Evolutionary conservation across 2,329 filamentous ascomycete genomes (phyloP), one percentile per base, ranked within the genome.

Genomic region (Ilyonectria mors-panacis): DNA sequence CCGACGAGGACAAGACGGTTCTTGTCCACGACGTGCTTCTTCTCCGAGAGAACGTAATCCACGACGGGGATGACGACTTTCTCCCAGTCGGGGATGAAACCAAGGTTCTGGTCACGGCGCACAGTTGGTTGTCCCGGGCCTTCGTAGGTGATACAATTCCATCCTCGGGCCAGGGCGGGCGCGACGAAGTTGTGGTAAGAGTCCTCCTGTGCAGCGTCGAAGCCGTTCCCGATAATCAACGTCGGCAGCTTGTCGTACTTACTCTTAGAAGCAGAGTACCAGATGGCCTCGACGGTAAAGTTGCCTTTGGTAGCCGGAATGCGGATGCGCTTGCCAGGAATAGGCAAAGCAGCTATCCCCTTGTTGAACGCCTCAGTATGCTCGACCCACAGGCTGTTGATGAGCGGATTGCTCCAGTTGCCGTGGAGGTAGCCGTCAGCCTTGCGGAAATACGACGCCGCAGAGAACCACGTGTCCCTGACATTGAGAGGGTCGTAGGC

Each of bases 371-470:
- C 78, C 2, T 65, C 65, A 0, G 72, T 71, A 58, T 82, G 80
- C 50, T 78, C 70, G 4, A 73, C 68, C 82, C 83, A 85, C 0
- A 82, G 58, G 0, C 61, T 71, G 53, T 78, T 75, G 61, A 85
- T 81, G 6, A 80, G 78, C 4, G 82, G 80, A 56, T 86, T 80
- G 15, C 59, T 76, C 77, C 74, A 77, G 71, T 86, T 81, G 1
- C 75, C 78, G 54, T 82, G 79, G 9, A 84, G 74, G 69, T 79
- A 85, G 67, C 83, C 82, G 65, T 82, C 80, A 8, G 84, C 81
- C 0, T 71, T 59, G 23, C 84, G 80, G 69, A 80, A 85, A 71
- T 86, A 86, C 1, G 74, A 79, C 1, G 83, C 69, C 2, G 82
- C 79, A 6, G 75, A 78, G 69, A 85, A 84, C 30, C 59, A 74